These are phyloP conservation scores for Dendrobium chrysotoxum DNA, from an alignment of 106 monocot species.

Conservation along the genomic window DNA sequence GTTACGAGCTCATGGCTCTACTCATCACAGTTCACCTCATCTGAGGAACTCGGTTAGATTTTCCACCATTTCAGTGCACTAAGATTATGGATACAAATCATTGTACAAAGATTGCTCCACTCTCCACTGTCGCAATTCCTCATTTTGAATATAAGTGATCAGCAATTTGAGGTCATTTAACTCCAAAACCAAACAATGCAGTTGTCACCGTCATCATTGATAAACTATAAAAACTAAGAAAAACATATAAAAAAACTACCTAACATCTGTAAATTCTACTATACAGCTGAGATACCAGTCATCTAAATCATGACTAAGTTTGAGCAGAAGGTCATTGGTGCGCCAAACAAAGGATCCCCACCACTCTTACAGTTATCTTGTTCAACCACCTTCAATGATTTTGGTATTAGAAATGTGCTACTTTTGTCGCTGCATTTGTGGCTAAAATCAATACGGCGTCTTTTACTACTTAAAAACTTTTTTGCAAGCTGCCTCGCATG, in stretches of 20 bases:
- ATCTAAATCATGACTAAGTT: conserved; percentile 18
- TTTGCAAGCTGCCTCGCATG: not conserved
- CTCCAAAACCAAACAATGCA: not conserved
- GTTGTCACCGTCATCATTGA: not conserved
- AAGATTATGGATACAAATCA: conserved; percentile 3
- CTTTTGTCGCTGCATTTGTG: not conserved
- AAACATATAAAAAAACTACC: not conserved
- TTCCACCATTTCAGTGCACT: not conserved
- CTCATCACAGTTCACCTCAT: too few relatives aligned
- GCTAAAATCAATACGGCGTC: not conserved
- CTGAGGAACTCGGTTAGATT: not conserved
- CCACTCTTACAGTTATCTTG: conserved; percentile 15
- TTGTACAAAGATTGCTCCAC: not conserved
- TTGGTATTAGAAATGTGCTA: conserved; percentile 8
- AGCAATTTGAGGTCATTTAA: not conserved
- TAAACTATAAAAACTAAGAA: not conserved
- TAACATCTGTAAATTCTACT: conserved; percentile 1
- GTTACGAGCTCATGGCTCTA: not conserved
- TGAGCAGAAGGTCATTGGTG: conserved; percentile 9
- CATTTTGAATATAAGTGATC: not conserved
- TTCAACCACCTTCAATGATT: conserved; percentile 6
- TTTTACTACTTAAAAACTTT: not conserved
- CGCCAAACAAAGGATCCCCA: conserved; percentile 8
- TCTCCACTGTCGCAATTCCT: not conserved
- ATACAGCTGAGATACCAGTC: conserved; percentile 2